Evolutionary conservation across 768 basidiomycete genomes (phyloP), one percentile per base, ranked within the genome.

Genomic region (Glaciozyma antarctica): DNA sequence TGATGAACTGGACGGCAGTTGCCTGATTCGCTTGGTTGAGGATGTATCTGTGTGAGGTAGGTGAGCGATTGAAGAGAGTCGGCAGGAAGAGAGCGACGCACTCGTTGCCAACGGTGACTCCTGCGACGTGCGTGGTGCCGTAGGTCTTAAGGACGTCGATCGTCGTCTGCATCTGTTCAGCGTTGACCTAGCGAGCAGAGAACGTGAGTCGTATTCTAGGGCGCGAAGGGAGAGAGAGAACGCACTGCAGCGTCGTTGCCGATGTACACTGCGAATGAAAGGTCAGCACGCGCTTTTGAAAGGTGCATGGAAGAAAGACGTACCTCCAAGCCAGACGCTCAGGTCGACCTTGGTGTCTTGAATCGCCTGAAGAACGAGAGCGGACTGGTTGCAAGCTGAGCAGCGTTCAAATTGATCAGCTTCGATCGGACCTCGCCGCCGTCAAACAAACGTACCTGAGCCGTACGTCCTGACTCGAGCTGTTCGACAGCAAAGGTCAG

Each of bases 41-140:
- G 3, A 73, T 44, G 75, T 83, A 90, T 77, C 94, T 91, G 53
- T 2, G 47, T 63, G 61, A 30, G 19, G 86, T 24, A 8, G 84
- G 91, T 83, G 57, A 32, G 17, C 6, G 32, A 8, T 6, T 15
- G 24, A 22, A 38, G 34, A 32, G 24, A 53, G 34, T 13, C 16
- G 6, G 32, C 22, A 19, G 34, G n/a, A 43, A 7, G 47, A 16
- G 32, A 19, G 92, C 81, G 74, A 90, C 88, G 75, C 83, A 90
- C 77, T 95, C 91, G 74, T 95, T 94, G 43, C 94, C 92, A 43
- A 95, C 92, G 6, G 87, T 92, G 47, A 97, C 73, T 13, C 94
- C 94, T 0, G 78, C 79, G 60, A 97, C 82, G 72, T 91, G 76
- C 65, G 82, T 82, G 3, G 83, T 81, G 41, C 93, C 93, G 74